A percentile compares a stretch with the other conserved stretches of the same genome.
These are phyloP conservation scores for Pseudozyma sp. DNA, from an alignment of 1,284 basidiomycete genomes.

Conservation along the genomic window DNA sequence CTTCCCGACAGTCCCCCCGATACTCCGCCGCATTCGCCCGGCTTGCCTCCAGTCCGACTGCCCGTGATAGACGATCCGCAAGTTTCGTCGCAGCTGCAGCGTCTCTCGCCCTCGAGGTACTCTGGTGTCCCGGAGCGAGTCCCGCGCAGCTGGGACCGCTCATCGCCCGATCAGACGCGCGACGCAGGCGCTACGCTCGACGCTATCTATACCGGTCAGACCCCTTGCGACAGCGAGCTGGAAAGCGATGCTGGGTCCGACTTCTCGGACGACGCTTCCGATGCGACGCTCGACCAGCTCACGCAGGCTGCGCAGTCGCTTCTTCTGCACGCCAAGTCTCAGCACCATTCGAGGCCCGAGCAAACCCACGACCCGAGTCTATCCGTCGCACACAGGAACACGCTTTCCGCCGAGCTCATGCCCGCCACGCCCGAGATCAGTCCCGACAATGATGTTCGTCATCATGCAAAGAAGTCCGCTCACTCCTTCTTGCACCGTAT, in stretches of 20 bases:
- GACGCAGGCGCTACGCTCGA: slow-evolving; percentile 18
- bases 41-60: slow-evolving; percentile 22
- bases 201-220: slow-evolving; percentile 36
- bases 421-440: slow-evolving; percentile 62
- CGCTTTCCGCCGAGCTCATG: slow-evolving; percentile 35
- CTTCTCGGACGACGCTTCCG: slow-evolving; percentile 32
- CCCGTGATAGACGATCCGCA: slow-evolving; percentile 15
- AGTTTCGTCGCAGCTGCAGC: slow-evolving; percentile 13
- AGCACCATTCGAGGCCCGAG: slow-evolving; percentile 4
- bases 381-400: slow-evolving; percentile 15
- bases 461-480: slow-evolving; percentile 53
- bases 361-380: slow-evolving; percentile 14
- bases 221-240: slow-evolving; percentile 41
- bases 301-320: slow-evolving; percentile 35
- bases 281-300: slow-evolving; percentile 36
- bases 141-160: slow-evolving; percentile 3
- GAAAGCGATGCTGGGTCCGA: slow-evolving; percentile 27
- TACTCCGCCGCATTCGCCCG: slow-evolving; percentile 52
- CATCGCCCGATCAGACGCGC: neutral
- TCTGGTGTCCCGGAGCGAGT: slow-evolving; percentile 1
- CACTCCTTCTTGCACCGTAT: slow-evolving; percentile 53
- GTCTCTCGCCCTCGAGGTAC: slow-evolving; percentile 10
- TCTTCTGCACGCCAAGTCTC: slow-evolving; percentile 26
- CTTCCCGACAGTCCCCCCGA: slow-evolving; percentile 54
- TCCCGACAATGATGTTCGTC: slow-evolving; percentile 54